Base-by-base conservation (phyloP, 306 rosid genomes). In the Vachellia pachyceras region DNA sequence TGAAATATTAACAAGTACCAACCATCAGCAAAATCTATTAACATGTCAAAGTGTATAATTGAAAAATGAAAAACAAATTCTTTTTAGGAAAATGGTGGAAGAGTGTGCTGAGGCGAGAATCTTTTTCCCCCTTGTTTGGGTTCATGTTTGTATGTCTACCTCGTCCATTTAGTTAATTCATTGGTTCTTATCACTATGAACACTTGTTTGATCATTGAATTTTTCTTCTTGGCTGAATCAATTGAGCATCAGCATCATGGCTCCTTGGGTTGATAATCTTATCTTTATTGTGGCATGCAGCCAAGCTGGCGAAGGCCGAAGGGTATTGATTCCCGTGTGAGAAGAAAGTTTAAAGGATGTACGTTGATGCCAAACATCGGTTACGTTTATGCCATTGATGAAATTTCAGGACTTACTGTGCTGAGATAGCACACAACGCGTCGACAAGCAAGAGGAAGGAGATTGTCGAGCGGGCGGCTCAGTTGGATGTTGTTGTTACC, bases 251-350 rank as follows among this genome's bases (percentile, higher is more conserved):
- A 17, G 46, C 46, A 37, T 7, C 47, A 41, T 69, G 10, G 36
- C 4, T 41, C 50, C 35, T 18, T 40, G 33, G 50, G 3, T 17
- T 68, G 35, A 20, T 41, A 41, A 13, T n/a, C n/a, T 69, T 69
- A n/a, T n/a, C 9, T 7, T 69, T 69, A 69, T 4, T 42, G 10
- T 69, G 54, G 37, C 22, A 20, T 69, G 74, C 87, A 90, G 97
- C 6, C 86, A 44, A 93, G 2, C 90, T 93, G 94, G 97, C 84
- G 97, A 14, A 90, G 97, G 78, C 97, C 97, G 0, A 93, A 91
- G 87, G 97, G 94, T 93, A 93, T 93, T 42, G 97, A 93, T 82
- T 93, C 97, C 3, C 91, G 97, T 22, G 97, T 93, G 17, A 88
- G 97, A 82, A 92, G 97, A 60, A 93, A 93, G 86, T 93, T 91